Conservation (phyloP, 148 eudicot genomes). For the Pouteria glomerata region DNA sequence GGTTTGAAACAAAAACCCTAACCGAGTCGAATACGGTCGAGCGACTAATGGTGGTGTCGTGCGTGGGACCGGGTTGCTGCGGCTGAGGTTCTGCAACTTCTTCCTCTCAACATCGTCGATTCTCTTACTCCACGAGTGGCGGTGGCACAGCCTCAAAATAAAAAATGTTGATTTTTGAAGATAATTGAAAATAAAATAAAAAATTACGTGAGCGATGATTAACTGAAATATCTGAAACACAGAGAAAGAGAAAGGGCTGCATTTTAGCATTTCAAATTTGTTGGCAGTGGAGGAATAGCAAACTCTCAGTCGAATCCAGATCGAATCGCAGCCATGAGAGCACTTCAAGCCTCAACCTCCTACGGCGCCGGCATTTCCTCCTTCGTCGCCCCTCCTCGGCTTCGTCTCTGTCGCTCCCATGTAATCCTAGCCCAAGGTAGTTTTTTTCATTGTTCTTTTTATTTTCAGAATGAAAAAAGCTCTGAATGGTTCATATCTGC, state of each 20-base stretch:
- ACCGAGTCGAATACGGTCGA: no score
- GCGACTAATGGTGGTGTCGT: no score
- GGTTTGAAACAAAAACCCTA: no score
- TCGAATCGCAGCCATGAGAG: slow-evolving; percentile 4
- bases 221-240: neutral
- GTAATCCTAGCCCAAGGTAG: slow-evolving; percentile 14
- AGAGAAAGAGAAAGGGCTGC: no score
- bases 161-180: neutral
- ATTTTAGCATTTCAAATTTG: neutral
- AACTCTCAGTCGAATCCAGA: neutral
- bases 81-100: neutral
- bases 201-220: no score
- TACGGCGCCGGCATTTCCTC: slow-evolving; percentile 14
- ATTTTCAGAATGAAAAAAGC: neutral
- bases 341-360: slow-evolving; percentile 18
- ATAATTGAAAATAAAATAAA: neutral
- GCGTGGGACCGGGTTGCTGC: neutral
- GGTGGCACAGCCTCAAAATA: neutral
- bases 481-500: neutral
- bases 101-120: neutral
- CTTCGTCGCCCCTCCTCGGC: slow-evolving; percentile 8
- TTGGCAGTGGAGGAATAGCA: neutral
- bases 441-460: neutral
- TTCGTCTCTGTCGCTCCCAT: neutral
- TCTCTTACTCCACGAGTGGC: neutral